Percentiles rank a stretch among this genome's conserved stretches.
These are phyloP conservation scores for Fusarium metavorans DNA, from an alignment of 2,329 filamentous ascomycete genomes.

Conservation along the genomic window DNA sequence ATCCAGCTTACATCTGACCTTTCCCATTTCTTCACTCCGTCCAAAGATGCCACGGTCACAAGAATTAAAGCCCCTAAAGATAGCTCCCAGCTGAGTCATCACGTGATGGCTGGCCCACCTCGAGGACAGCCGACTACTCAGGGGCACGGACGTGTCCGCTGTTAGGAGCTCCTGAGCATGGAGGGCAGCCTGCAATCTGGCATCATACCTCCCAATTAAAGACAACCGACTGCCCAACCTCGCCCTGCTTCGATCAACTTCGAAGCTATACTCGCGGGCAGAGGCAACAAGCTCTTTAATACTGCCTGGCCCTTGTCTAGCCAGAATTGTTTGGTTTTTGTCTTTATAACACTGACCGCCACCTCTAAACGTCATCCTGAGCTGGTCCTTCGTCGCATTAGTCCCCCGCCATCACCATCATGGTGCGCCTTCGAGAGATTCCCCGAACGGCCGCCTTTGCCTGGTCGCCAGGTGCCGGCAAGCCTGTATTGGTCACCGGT, in stretches of 20 bases:
- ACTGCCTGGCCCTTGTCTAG: conserved; percentile 33
- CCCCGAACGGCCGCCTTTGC: conserved; percentile 96
- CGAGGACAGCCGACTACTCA: conserved; percentile 35
- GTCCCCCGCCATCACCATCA: conserved; percentile 60
- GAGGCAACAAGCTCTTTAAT: conserved; percentile 43
- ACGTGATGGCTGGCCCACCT: conserved; percentile 45
- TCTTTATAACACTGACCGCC: conserved; percentile 28
- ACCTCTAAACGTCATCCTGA: conserved; percentile 35
- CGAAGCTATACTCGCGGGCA: conserved; percentile 47
- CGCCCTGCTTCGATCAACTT: conserved; percentile 40
- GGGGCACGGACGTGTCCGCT: conserved; percentile 44
- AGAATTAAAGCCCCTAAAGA: neutral
- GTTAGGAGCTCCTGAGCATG: conserved; percentile 48
- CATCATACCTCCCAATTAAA: conserved; percentile 54
- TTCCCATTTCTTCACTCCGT: neutral
- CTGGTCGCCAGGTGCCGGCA: conserved; percentile 86
- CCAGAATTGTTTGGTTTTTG: conserved; percentile 34
- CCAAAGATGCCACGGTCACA: neutral
- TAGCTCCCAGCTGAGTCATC: conserved; percentile 26
- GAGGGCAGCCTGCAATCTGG: conserved; percentile 58
- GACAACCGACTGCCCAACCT: conserved; percentile 40
- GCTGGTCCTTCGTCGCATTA: conserved; percentile 42
- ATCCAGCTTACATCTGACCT: neutral
- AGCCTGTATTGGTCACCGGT: conserved; percentile 89
- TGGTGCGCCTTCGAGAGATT: conserved; percentile 98